Percentiles rank a stretch among this genome's conserved stretches.
These are phyloP conservation scores for Larix kaempferi DNA, from an alignment of 75 land plant genomes.

Conservation along the genomic window DNA sequence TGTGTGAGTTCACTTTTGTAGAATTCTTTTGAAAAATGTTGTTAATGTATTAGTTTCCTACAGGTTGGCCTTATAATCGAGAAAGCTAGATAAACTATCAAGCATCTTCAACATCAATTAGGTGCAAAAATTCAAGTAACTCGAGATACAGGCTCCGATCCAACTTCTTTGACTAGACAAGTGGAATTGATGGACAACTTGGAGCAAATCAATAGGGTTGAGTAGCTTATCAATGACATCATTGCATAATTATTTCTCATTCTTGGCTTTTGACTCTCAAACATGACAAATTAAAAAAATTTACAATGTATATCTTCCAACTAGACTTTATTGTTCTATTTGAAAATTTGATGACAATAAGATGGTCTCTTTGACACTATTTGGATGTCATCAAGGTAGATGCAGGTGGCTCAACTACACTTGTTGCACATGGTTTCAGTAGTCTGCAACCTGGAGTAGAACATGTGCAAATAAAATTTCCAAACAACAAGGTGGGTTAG, in stretches of 20 bases:
- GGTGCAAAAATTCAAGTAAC: conserved; percentile 95
- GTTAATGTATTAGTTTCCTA: background rate
- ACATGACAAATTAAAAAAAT: background rate
- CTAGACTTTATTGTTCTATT: background rate
- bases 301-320: background rate
- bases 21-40: background rate
- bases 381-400: conserved; percentile 38
- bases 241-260: conserved; percentile 69
- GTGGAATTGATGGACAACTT: conserved; percentile 84
- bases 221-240: conserved; percentile 84
- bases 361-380: background rate
- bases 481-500: conserved; percentile 83
- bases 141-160: conserved; percentile 85
- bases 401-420: conserved; percentile 77
- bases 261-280: background rate
- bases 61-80: conserved; percentile 99
- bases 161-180: conserved; percentile 56
- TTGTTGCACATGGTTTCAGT: conserved; percentile 61
- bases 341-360: background rate
- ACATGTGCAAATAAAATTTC: conserved; percentile 84
- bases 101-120: conserved; percentile 76
- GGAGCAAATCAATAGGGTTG: conserved; percentile 82
- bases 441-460: conserved; percentile 48
- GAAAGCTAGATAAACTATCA: conserved; percentile 93
- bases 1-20: background rate